Evolutionary conservation across 106 monocot species (phyloP), one percentile per base, ranked within the genome.

Genomic region (Iris macrosiphon): DNA sequence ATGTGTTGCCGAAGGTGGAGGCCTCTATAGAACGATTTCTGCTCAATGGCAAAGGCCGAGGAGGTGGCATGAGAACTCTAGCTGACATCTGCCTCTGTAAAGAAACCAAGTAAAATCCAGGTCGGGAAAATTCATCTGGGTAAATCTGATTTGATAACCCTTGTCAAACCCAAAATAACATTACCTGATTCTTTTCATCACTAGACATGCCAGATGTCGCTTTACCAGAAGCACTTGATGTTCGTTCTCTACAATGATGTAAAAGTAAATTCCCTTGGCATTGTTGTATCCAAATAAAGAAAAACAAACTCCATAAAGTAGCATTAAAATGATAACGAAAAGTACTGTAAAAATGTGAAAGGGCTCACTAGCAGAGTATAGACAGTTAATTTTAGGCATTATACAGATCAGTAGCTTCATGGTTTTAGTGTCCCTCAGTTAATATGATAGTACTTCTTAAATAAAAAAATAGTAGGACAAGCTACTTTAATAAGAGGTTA

Each of bases 111-210:
- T 13, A 19, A 37, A 38, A 30, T 7, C 3, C 3, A 39, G 35
- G 61, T 45, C 29, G 14, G 14, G n/a, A n/a, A n/a, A n/a, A n/a
- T n/a, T 35, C 13, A 30, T 20, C 49, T 2, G 31, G 6, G 8
- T 31, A 49, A 48, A 52, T 52, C 10, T 19, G 33, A 30, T 1
- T 8, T 7, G 33, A 32, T 16, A 19, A 10, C 20, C 17, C 24
- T 18, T 19, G 2, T 15, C 30, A 37, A 17, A 64, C 22, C 34
- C 56, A 26, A 20, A n/a, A n/a, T n/a, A n/a, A n/a, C 24, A 69
- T n/a, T n/a, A 96, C 96, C 96, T 86, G 81, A 66, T 83, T 79
- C 69, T 75, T 96, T 75, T 96, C 96, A 75, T 96, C 96, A 57
- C 96, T 90, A 57, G 90, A 96, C 74, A 86, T 72, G 71, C 96